Conservation (phyloP, 179 eudicot genomes). For the Spergularia azorica region DNA sequence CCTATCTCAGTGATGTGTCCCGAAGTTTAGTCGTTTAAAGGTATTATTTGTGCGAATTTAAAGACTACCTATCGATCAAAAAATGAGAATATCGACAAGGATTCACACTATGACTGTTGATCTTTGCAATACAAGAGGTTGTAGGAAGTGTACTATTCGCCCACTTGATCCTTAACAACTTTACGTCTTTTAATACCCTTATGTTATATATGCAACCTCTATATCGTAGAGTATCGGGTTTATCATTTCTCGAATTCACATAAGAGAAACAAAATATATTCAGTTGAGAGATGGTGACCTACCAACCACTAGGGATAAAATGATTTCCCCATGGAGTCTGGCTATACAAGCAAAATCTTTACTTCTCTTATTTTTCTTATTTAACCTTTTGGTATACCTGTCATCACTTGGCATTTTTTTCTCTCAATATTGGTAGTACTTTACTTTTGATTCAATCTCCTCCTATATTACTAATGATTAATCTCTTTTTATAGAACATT, state of each 20-base stretch:
- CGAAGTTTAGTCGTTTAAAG: no score
- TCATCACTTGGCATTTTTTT: background rate
- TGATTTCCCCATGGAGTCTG: constrained; percentile 24
- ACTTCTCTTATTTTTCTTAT: constrained; percentile 7
- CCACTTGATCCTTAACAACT: no score
- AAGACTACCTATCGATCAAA: background rate
- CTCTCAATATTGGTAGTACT: constrained; percentile 16
- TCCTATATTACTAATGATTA: constrained; percentile 16
- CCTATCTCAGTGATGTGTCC: background rate
- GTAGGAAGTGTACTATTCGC: no score
- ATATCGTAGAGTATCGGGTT: no score
- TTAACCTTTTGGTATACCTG: constrained; percentile 10
- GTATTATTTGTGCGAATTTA: no score
- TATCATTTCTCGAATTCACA: no score
- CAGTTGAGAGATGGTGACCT: constrained; percentile 39
- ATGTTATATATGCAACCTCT: no score
- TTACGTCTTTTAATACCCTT: no score
- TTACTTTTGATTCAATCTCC: constrained; percentile 32
- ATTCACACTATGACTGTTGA: no score
- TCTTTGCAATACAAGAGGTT: no score
- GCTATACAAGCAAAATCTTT: constrained; percentile 32
- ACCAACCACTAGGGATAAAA: constrained; percentile 35
- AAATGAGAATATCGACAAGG: background rate
- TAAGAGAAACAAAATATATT: background rate
- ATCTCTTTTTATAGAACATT: background rate